A percentile compares a stretch with the other conserved stretches of the same genome.
Evolutionary conservation across 2,329 filamentous ascomycete genomes (phyloP).

Genomic region (Hymenoscyphus fraxineus): DNA sequence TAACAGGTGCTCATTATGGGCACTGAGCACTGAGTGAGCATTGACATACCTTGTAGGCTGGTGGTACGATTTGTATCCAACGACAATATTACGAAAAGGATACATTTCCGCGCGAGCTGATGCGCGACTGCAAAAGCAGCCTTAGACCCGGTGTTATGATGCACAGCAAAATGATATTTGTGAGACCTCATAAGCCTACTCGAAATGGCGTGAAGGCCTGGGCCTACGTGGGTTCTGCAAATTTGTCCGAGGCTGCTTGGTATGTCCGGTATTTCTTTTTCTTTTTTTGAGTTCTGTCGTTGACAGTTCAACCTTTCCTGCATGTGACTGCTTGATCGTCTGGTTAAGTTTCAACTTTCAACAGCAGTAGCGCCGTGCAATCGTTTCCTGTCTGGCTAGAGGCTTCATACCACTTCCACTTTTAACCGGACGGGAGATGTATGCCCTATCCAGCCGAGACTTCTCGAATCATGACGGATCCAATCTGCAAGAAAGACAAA

Average conservation of each 20-base stretch:
- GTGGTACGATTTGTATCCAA: conserved; percentile 79
- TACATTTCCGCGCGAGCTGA: conserved; percentile 66
- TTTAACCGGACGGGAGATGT: neutral
- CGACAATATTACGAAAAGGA: conserved; percentile 63
- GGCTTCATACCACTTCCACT: neutral
- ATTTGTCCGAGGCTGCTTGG: conserved; percentile 92
- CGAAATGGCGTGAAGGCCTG: conserved; percentile 50
- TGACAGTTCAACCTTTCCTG: neutral
- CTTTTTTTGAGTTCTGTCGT: neutral
- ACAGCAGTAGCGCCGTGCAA: neutral
- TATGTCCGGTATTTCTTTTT: conserved; percentile 41
- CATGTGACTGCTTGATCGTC: neutral
- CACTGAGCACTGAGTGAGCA: neutral
- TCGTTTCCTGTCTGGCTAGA: neutral
- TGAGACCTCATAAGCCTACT: conserved; percentile 33
- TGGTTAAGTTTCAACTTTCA: neutral
- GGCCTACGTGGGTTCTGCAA: conserved; percentile 87
- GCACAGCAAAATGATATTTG: conserved; percentile 76
- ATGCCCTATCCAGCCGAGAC: neutral
- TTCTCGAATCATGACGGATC: neutral
- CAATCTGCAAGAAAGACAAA: neutral
- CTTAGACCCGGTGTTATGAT: conserved; percentile 69
- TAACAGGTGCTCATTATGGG: neutral
- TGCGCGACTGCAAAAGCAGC: conserved; percentile 78
- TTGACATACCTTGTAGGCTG: conserved; percentile 44